These are phyloP conservation scores for Aspergillus hortae DNA, from an alignment of 2,329 filamentous ascomycete species.

Conservation along the genomic window DNA sequence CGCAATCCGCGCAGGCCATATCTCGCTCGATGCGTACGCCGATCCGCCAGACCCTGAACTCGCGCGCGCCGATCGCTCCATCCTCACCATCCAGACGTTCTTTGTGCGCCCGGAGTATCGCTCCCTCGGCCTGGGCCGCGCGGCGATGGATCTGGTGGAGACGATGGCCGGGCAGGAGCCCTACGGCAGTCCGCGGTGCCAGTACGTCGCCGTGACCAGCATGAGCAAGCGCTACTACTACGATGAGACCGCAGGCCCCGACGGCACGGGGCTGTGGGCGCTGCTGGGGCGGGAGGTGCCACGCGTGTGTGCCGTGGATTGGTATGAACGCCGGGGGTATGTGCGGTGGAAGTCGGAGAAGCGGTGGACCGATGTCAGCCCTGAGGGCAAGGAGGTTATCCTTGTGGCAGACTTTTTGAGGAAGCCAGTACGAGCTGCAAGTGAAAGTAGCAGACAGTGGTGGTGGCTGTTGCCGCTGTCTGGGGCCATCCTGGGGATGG, in stretches of 20 bases:
- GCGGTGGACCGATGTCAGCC: slow-evolving; percentile 10
- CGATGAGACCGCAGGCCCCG: slow-evolving; percentile 12
- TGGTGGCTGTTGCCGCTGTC: not conserved
- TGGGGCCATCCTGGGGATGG: not conserved
- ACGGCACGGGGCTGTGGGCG: slow-evolving; percentile 8
- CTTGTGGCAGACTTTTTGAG: slow-evolving; percentile 23
- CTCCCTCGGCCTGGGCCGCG: slow-evolving; percentile 11
- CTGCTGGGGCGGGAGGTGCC: slow-evolving; percentile 8
- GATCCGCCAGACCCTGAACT: slow-evolving; percentile 9
- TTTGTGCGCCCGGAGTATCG: slow-evolving; percentile 24
- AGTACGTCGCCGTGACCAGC: slow-evolving; percentile 13
- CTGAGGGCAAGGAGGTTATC: slow-evolving; percentile 8
- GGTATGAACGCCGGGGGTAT: slow-evolving; percentile 26
- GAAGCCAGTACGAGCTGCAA: slow-evolving; percentile 7
- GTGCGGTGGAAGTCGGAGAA: slow-evolving; percentile 24
- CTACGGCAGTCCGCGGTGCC: slow-evolving; percentile 11
- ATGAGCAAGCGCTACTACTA: slow-evolving; percentile 22
- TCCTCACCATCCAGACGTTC: slow-evolving; percentile 21
- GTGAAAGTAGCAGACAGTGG: not conserved
- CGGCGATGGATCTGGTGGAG: slow-evolving; percentile 19
- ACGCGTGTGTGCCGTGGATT: slow-evolving; percentile 16
- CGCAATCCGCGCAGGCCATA: slow-evolving; percentile 21
- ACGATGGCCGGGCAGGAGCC: slow-evolving; percentile 17
- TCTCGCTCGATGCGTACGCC: slow-evolving; percentile 24
- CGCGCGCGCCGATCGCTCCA: slow-evolving; percentile 14